Base-by-base conservation (phyloP, 805 yeast species). In the Cyberlindnera mrakii region DNA sequence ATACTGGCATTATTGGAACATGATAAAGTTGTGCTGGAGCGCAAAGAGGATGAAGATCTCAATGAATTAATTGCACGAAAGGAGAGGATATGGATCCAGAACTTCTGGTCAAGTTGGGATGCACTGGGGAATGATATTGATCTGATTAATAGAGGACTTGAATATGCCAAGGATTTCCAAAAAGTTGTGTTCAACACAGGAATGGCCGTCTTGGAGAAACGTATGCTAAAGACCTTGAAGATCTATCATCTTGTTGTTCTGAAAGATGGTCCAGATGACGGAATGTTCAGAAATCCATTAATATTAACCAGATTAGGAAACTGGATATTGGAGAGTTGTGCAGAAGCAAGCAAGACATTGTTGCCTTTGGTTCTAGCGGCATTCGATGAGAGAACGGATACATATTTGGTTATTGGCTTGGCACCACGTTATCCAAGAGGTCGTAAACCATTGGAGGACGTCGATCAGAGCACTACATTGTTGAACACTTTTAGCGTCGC, bases 241-340 rank as follows among this genome's bases (percentile, higher is more conserved):
- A 73, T 87, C 16, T 93, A 85, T 60, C 71, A 96, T 45, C 70
- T 93, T 39, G 95, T 95, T 37, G 96, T 93, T 9, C 63, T 95
- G 34, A 86, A 83, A 49, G 98, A 90, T 57, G 95, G 89, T 1
- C 93, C 95, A 5, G 93, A 87, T 54, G 67, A 87, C 23, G 76
- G 72, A 25, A 65, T 86, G 40, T 91, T 88, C 63, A 75, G 75
- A 52, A 95, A 93, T 61, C 99, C 99, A 4, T 65, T 93, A 45
- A 86, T 95, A 36, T 64, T 95, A 37, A 68, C 87, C 33, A 77
- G 95, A 52, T 68, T 93, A 20, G 98, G 97, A 0, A 76, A 80
- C 45, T 95, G 99, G 99, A 70, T 93, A 4, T 67, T 88, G 37
- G 98, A 95, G 58, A 82, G 88, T 46, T 83, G 91, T 53, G 83